These are phyloP conservation scores for Phytophthora ohioensis DNA, from an alignment of 352 stramenopile species.

Conservation along the genomic window DNA sequence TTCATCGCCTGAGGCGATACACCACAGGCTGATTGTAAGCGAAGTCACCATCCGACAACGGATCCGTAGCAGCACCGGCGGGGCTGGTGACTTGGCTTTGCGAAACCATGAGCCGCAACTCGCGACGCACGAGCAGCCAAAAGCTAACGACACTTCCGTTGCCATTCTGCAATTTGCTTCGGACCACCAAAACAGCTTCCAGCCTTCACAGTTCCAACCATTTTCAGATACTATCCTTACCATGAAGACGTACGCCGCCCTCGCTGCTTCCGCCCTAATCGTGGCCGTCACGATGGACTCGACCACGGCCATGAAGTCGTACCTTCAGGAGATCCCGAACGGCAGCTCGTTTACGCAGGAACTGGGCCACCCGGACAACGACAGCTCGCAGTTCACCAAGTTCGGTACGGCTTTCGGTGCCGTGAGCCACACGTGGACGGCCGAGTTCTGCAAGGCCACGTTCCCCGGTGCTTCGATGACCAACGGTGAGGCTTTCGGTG, in stretches of 20 bases:
- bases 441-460: slow-evolving; percentile 29
- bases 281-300: slow-evolving; percentile 30
- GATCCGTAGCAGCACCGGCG: slow-evolving; percentile 17
- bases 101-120: neutral
- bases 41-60: slow-evolving; percentile 22
- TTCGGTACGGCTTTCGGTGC: slow-evolving; percentile 49
- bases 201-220: neutral
- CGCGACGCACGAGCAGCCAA: neutral
- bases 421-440: slow-evolving; percentile 35
- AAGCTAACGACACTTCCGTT: slow-evolving; percentile 3
- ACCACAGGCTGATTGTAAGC: slow-evolving; percentile 10
- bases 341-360: slow-evolving; percentile 46
- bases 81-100: slow-evolving; percentile 11
- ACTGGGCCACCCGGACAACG: slow-evolving; percentile 42
- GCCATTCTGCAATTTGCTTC: slow-evolving; percentile 40
- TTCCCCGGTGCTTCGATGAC: slow-evolving; percentile 44
- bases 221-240: slow-evolving; percentile 11
- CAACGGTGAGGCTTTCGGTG: slow-evolving; percentile 56
- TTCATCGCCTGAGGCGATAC: slow-evolving; percentile 2
- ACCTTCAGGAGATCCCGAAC: slow-evolving; percentile 54
- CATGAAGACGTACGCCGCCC: slow-evolving; percentile 32
- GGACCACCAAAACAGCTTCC: slow-evolving; percentile 22
- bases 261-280: slow-evolving; percentile 37
- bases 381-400: slow-evolving; percentile 45
- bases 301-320: slow-evolving; percentile 29